These are phyloP conservation scores for Chaetomium tenue DNA, from an alignment of 495 filamentous ascomycete genomes.

Conservation along the genomic window DNA sequence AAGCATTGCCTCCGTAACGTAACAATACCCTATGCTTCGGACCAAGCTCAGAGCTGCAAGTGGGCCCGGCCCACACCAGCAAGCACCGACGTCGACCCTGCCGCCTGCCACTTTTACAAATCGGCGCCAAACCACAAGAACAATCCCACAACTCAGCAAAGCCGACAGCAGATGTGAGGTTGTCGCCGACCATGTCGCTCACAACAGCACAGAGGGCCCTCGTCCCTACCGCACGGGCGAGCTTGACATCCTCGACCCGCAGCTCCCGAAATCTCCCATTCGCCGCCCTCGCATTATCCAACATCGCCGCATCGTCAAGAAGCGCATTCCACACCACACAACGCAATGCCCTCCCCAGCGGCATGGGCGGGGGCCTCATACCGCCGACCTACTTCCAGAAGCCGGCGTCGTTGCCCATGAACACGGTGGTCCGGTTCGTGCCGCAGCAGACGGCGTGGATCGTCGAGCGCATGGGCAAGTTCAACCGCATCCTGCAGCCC, in stretches of 20 bases:
- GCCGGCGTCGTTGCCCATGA: constrained; percentile 67
- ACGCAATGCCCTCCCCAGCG: constrained; percentile 23
- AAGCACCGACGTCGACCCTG: constrained; percentile 2
- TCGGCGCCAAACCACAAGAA: background rate
- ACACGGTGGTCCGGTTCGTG: constrained; percentile 94
- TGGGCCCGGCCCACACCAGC: background rate
- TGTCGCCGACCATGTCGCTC: constrained; percentile 35
- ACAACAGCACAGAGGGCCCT: constrained; percentile 35
- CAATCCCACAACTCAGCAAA: background rate
- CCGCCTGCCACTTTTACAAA: background rate
- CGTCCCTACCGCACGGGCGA: constrained; percentile 33
- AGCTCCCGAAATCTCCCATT: constrained; percentile 23
- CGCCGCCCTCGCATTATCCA: constrained; percentile 15
- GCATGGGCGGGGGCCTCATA: constrained; percentile 34
- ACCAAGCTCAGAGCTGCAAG: background rate
- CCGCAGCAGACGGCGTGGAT: constrained; percentile 99
- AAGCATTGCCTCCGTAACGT: too few relatives aligned
- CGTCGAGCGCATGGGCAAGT: constrained; percentile 98
- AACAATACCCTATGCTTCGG: too few relatives aligned
- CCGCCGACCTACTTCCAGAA: constrained; percentile 58
- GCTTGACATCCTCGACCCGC: constrained; percentile 12
- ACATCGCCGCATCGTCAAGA: background rate
- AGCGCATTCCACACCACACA: constrained; percentile 35
- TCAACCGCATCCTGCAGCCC: constrained; percentile 85
- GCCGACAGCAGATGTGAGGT: background rate